Evolutionary conservation across 257 asterid species (phyloP).

Genomic region (Solanum sitiens): DNA sequence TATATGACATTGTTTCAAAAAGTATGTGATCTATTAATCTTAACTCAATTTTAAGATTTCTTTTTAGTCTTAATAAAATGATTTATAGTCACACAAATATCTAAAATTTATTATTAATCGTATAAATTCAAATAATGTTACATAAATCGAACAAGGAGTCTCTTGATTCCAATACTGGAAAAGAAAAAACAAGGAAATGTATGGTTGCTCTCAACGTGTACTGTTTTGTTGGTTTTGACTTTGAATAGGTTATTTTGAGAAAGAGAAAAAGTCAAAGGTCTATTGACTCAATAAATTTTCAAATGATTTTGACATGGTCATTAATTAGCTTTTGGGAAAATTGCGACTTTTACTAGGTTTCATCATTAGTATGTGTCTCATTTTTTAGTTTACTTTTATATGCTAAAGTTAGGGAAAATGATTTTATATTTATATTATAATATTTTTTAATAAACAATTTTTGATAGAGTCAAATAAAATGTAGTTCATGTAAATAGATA

Average conservation of each 20-base stretch:
- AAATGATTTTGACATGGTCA: not conserved
- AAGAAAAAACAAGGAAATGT: not conserved
- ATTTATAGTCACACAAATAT: too few relatives aligned
- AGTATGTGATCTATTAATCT: too few relatives aligned
- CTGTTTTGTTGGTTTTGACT: not conserved
- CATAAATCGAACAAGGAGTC: not conserved
- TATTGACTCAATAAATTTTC: not conserved
- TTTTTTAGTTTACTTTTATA: not conserved
- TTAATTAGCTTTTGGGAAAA: not conserved
- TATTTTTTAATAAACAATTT: too few relatives aligned
- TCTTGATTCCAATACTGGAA: not conserved
- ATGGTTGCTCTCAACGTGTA: not conserved
- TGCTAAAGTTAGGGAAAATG: not conserved
- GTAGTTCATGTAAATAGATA: too few relatives aligned
- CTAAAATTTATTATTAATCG: too few relatives aligned
- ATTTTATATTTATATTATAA: not conserved
- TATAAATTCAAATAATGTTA: not conserved
- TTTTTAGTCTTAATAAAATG: too few relatives aligned
- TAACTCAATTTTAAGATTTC: too few relatives aligned
- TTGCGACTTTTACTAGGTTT: not conserved
- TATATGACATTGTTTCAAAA: too few relatives aligned
- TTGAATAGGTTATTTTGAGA: not conserved
- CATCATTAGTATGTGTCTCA: not conserved
- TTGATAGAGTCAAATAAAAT: too few relatives aligned
- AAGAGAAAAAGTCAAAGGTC: not conserved